Conservation (phyloP, 2,329 filamentous ascomycete species). For the Amesomyces nigricolor region DNA sequence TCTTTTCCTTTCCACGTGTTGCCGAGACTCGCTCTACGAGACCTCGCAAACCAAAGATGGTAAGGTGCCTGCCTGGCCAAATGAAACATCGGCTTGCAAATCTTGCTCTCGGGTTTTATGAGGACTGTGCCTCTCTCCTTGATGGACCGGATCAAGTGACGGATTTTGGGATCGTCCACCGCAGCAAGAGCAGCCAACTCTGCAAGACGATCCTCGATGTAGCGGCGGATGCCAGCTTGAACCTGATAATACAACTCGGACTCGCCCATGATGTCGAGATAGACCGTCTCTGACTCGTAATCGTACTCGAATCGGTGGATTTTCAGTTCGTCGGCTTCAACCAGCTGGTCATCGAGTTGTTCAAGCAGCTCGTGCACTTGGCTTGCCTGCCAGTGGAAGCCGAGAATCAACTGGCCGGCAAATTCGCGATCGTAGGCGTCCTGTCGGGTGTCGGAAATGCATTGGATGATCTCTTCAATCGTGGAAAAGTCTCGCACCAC, state of each 20-base stretch:
- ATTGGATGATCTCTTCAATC: slow-evolving; percentile 1
- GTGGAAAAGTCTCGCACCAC: slow-evolving; percentile 3
- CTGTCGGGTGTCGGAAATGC: slow-evolving; percentile 1
- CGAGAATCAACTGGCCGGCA: background rate
- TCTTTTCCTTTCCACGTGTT: slow-evolving; percentile 10
- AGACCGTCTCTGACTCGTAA: slow-evolving; percentile 1
- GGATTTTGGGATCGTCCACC: slow-evolving; percentile 1
- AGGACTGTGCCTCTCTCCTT: background rate
- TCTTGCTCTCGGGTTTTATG: slow-evolving; percentile 3
- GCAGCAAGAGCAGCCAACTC: background rate
- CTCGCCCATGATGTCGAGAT: slow-evolving; percentile 6
- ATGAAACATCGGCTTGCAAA: slow-evolving; percentile 12
- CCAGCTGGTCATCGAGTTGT: slow-evolving; percentile 1
- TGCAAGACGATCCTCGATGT: background rate
- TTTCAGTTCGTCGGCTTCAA: slow-evolving; percentile 1
- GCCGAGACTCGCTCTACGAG: slow-evolving; percentile 12
- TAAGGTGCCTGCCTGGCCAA: slow-evolving; percentile 2
- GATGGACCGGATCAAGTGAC: background rate
- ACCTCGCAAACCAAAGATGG: slow-evolving; percentile 13
- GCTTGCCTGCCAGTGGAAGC: slow-evolving; percentile 9
- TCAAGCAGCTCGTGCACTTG: slow-evolving; percentile 1
- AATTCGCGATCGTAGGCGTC: background rate
- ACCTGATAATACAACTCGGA: slow-evolving; percentile 6
- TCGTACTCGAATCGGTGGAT: slow-evolving; percentile 8
- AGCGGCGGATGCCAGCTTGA: slow-evolving; percentile 4